Percentiles rank a stretch among this genome's conserved stretches.
Evolutionary conservation across 164 flowering plant genomes (phyloP).

Genomic region (Vitis labrusca): DNA sequence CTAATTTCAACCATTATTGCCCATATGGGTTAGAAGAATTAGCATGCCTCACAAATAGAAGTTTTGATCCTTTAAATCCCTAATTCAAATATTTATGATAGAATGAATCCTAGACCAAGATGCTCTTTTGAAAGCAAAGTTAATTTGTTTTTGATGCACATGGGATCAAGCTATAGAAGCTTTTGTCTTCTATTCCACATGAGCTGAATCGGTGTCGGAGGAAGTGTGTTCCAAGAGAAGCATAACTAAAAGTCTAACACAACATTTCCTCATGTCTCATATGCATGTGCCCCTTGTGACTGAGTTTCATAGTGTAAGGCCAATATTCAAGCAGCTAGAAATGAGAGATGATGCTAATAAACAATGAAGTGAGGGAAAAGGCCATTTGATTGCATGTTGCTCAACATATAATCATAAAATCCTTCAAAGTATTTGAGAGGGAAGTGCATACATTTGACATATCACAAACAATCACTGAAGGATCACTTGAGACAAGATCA

Average conservation of each 20-base stretch:
- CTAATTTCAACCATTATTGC: too few species aligned
- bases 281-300: background rate
- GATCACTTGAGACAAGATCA: slow-evolving; percentile 88
- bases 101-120: too few species aligned
- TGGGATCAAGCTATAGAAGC: too few species aligned
- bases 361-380: background rate
- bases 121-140: too few species aligned
- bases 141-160: too few species aligned
- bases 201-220: too few species aligned
- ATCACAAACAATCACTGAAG: slow-evolving; percentile 92
- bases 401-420: background rate
- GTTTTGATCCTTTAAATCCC: too few species aligned
- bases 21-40: too few species aligned
- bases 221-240: background rate
- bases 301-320: background rate
- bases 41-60: too few species aligned
- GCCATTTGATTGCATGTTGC: background rate
- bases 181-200: too few species aligned
- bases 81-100: too few species aligned
- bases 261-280: background rate
- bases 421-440: background rate
- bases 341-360: background rate
- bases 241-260: background rate
- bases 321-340: background rate
- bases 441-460: slow-evolving; percentile 79